Evolutionary conservation across 345 rosid genomes (phyloP).

Genomic region (Eucalyptus cladocalyx): DNA sequence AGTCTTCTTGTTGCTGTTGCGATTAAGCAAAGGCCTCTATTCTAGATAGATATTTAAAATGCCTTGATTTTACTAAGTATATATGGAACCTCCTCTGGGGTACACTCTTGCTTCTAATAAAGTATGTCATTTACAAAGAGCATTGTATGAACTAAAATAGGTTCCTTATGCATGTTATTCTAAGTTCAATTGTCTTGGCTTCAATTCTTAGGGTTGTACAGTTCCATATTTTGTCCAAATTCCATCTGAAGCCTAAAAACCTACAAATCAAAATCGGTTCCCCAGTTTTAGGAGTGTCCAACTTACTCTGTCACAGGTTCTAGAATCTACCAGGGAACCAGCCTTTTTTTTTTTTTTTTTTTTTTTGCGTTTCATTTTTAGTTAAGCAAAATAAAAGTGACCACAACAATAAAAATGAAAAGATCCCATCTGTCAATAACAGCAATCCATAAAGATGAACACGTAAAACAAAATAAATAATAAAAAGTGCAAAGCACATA

Average conservation of each 20-base stretch:
- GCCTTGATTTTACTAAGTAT: background rate
- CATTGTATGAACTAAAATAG: background rate
- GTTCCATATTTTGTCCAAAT: no score
- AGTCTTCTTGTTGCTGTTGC: accelerated
- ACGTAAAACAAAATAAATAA: no score
- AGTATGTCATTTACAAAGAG: background rate
- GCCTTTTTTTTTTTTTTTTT: no score
- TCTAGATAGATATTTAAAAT: background rate
- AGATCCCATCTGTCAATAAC: no score
- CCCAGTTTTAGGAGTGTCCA: accelerated
- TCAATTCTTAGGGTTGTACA: background rate
- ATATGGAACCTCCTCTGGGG: background rate
- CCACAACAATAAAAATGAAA: no score
- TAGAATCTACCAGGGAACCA: accelerated
- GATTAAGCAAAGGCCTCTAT: background rate
- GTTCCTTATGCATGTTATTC: background rate
- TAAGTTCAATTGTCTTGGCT: background rate
- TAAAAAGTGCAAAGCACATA: no score
- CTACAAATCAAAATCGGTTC: background rate
- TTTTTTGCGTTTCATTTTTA: no score
- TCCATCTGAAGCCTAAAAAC: background rate
- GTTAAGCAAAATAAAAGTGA: no score
- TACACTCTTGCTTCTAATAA: background rate
- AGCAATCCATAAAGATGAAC: no score
- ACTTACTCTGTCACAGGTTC: no score